A percentile compares a stretch with the other conserved stretches of the same genome.
These are phyloP conservation scores for Coffea canephora DNA, from an alignment of 257 asterid species.

Conservation along the genomic window DNA sequence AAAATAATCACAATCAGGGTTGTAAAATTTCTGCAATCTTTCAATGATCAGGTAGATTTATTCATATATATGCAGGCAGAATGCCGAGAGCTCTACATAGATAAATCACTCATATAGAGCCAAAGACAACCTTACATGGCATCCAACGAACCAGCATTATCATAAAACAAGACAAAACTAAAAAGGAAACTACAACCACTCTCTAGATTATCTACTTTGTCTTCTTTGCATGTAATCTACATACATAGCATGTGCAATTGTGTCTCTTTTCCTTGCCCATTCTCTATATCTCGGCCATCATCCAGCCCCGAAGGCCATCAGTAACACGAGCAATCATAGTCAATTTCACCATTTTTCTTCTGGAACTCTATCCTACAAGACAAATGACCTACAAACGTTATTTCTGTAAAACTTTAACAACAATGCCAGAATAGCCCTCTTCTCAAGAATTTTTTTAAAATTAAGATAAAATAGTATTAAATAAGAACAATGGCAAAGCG, in stretches of 20 bases:
- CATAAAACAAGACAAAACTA: no score
- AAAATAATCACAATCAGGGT: neutral
- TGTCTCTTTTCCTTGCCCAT: no score
- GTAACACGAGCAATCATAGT: conserved; percentile 96
- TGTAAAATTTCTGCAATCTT: neutral
- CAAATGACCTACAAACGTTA: neutral
- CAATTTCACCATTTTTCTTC: conserved; percentile 74
- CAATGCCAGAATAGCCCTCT: neutral
- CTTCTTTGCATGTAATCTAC: no score
- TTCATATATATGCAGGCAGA: neutral
- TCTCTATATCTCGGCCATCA: conserved; percentile 70
- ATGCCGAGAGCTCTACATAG: no score
- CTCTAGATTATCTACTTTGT: no score
- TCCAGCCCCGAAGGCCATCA: conserved; percentile 97
- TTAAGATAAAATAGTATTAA: neutral
- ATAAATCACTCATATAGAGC: no score
- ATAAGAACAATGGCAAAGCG: no score
- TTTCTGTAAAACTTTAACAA: no score
- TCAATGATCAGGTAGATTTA: neutral
- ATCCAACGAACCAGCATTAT: no score
- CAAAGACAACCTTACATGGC: no score
- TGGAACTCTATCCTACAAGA: conserved; percentile 26
- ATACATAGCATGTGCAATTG: no score
- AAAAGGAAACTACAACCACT: no score
- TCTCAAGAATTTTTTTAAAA: neutral